Evolutionary conservation across 2,329 filamentous ascomycete genomes (phyloP).

Genomic region (Fusarium paranaense): DNA sequence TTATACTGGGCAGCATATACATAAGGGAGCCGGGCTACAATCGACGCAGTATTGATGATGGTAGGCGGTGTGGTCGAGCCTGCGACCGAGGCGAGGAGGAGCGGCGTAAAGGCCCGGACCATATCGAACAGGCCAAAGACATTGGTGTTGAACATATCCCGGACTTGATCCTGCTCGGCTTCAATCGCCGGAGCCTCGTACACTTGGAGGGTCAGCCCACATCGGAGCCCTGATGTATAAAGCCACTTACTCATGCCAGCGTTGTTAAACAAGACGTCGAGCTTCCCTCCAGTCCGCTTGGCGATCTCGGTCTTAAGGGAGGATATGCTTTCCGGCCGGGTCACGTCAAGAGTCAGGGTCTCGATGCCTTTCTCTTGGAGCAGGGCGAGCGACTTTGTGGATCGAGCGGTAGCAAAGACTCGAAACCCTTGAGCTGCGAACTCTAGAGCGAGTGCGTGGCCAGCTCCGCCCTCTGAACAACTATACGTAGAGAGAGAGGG

Average conservation of each 20-base stretch:
- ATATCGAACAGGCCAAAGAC: constrained; percentile 27
- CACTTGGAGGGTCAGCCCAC: not conserved
- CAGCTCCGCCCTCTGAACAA: constrained; percentile 21
- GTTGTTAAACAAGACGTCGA: constrained; percentile 29
- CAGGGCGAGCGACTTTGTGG: not conserved
- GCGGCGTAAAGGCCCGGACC: constrained; percentile 18
- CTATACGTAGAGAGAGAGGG: not conserved
- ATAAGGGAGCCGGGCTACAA: constrained; percentile 12
- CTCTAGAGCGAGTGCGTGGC: constrained; percentile 25
- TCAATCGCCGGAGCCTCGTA: constrained; percentile 23
- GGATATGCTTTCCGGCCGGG: constrained; percentile 19
- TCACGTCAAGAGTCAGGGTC: constrained; percentile 18
- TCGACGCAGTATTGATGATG: constrained; percentile 18
- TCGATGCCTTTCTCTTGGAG: constrained; percentile 24
- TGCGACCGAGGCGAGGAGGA: constrained; percentile 15
- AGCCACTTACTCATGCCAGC: constrained; percentile 17
- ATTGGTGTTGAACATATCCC: constrained; percentile 23
- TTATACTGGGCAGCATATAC: constrained; percentile 9
- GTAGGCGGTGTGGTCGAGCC: not conserved
- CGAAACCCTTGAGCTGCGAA: constrained; percentile 17
- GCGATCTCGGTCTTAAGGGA: constrained; percentile 11
- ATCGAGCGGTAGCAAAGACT: constrained; percentile 28
- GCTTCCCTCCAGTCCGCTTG: constrained; percentile 8
- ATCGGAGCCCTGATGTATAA: not conserved
- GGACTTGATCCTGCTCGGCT: constrained; percentile 10